Evolutionary conservation across 192 early-diverging fungal genomes (phyloP), one percentile per base, ranked within the genome.

Genomic region (Gaertneriomyces sp.): DNA sequence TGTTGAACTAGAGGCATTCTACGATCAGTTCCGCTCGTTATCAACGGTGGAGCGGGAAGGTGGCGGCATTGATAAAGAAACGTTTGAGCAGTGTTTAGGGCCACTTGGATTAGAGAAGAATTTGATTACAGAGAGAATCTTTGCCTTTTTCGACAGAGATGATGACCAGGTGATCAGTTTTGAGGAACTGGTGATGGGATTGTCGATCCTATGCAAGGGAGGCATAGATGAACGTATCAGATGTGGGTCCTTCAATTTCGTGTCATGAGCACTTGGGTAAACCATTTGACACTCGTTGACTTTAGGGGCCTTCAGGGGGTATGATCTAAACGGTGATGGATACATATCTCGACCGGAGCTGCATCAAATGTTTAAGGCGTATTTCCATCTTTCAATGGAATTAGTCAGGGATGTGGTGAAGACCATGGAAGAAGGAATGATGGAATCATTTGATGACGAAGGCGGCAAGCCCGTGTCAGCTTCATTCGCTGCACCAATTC

Each of bases 311-410:
- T 96, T 96, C 74, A 81, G 90, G 43, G 93, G 93, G 5, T 98
- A 96, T 68, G 96, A 98, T 69, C 60, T 96, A 7, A 88, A 96
- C 69, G 84, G 81, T 42, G 93, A 96, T 74, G 92, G 92, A 1
- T 79, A 74, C 25, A 90, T 96, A 44, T 88, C 91, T 9, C 79
- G 88, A 20, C 85, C 90, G 12, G 95, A 97, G 58, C 75, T 98
- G 8, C 87, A 89, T 45, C 74, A 76, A 19, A 93, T 97, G 83
- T 91, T 96, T 72, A 94, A 94, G 70, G 89, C 96, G 6, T 97
- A 96, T 63, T 90, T 94, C 53, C 86, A 92, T 66, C 77, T 94
- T 0, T 91, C 89, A 3, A 93, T 91, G 85, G 90, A 93, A 59
- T 79, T 95, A 20, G 91, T 97, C 4, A 79, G 88, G 7, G 93